A percentile compares a stretch with the other conserved stretches of the same genome.
These are phyloP conservation scores for Globisporangium mamillatum DNA, from an alignment of 352 stramenopile species.

Conservation along the genomic window DNA sequence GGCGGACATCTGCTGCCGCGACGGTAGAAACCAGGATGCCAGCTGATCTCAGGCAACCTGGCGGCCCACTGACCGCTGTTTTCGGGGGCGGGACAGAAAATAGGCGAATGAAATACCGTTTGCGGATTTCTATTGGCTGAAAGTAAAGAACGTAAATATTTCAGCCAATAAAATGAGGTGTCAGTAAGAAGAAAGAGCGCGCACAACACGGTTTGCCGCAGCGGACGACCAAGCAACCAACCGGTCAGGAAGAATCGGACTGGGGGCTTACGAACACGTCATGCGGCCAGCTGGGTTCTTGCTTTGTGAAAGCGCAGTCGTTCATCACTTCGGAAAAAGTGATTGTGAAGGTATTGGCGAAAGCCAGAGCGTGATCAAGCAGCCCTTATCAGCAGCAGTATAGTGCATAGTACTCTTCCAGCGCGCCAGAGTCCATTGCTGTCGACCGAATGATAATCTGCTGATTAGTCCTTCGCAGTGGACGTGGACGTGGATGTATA, in stretches of 20 bases:
- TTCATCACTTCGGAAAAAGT: background rate
- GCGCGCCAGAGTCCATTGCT: background rate
- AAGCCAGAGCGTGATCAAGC: background rate
- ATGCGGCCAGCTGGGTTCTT: background rate
- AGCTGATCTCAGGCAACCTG: conserved; percentile 17
- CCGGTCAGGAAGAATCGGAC: background rate
- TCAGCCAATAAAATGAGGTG: background rate
- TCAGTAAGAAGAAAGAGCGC: background rate
- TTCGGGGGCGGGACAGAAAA: conserved; percentile 1
- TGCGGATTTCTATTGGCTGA: background rate
- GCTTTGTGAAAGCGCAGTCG: background rate
- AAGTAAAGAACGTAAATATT: background rate
- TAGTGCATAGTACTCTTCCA: background rate
- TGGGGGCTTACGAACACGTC: background rate
- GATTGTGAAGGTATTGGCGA: background rate
- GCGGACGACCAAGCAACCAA: conserved; percentile 1
- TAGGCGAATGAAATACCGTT: background rate
- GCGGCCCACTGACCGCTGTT: background rate
- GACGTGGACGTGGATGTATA: background rate
- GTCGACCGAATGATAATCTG: background rate
- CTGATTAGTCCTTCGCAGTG: background rate
- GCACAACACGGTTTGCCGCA: background rate
- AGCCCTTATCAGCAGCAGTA: background rate
- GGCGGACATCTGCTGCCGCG: conserved; percentile 15
- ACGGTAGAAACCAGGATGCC: conserved; percentile 7